A percentile compares a stretch with the other conserved stretches of the same genome.
Evolutionary conservation across 2,329 filamentous ascomycete genomes (phyloP).

Genomic region (Trichoderma guizhouense): DNA sequence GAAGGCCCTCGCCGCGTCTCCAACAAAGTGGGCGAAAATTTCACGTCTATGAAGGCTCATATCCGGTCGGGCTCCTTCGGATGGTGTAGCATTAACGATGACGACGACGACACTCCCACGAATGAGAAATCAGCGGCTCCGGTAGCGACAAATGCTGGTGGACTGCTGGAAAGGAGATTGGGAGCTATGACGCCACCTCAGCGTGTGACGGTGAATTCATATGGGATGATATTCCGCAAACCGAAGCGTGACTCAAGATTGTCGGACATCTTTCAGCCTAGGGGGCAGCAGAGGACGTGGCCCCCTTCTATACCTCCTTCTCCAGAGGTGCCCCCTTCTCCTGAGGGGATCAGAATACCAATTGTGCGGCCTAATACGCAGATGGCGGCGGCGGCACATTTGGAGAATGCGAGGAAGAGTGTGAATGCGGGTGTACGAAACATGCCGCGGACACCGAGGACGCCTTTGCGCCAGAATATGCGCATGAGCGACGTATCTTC

Average conservation of each 20-base stretch:
- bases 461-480: slow-evolving; percentile 24
- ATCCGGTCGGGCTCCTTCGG: neutral
- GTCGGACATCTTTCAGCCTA: neutral
- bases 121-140: neutral
- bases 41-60: slow-evolving; percentile 35
- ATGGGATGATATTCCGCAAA: slow-evolving; percentile 12
- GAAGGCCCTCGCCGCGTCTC: neutral
- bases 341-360: neutral
- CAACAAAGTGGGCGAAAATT: neutral
- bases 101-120: neutral
- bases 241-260: neutral
- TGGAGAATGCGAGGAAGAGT: slow-evolving; percentile 4
- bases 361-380: neutral
- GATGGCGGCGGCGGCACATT: slow-evolving; percentile 18
- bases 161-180: neutral
- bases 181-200: neutral
- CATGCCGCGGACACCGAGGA: slow-evolving; percentile 15
- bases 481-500: slow-evolving; percentile 54
- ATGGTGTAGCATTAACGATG: slow-evolving; percentile 34
- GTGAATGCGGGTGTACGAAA: neutral
- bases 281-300: neutral
- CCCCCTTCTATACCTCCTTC: neutral
- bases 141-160: neutral
- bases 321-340: slow-evolving; percentile 17
- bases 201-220: slow-evolving; percentile 11